phyloP scores from a whole-genome alignment of 495 filamentous ascomycete species.

The Elaphomyces granulatus region DNA sequence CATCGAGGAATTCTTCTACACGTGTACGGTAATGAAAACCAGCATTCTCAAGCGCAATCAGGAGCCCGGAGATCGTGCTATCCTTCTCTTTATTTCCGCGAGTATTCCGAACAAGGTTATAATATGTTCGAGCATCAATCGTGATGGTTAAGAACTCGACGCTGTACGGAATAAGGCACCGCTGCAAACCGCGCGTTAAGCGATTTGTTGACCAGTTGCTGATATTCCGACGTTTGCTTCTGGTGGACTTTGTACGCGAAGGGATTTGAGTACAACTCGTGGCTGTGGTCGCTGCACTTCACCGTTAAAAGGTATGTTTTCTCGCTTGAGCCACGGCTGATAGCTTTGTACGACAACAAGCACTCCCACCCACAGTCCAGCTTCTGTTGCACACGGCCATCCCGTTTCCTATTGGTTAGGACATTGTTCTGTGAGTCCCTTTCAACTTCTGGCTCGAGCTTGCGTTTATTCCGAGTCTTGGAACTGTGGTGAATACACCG shows the following conservation, averaged over 20 bases:
- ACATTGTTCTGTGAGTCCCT: neutral
- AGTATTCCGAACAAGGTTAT: slow-evolving; percentile 1
- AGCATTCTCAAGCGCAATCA: neutral
- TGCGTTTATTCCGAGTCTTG: neutral
- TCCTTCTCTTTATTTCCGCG: neutral
- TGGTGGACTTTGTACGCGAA: neutral
- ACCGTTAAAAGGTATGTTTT: neutral
- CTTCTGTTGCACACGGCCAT: neutral
- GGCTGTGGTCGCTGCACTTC: neutral
- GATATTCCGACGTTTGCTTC: neutral
- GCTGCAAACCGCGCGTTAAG: too few relatives aligned
- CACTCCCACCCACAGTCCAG: neutral
- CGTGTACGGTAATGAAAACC: neutral
- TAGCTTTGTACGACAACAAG: neutral
- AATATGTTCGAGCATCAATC: neutral
- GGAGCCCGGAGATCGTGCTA: neutral
- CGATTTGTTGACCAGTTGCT: neutral
- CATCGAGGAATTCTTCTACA: too few relatives aligned
- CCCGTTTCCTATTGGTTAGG: neutral
- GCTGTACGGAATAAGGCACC: neutral
- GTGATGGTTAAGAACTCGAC: neutral
- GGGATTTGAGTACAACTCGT: neutral
- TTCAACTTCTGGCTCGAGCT: neutral
- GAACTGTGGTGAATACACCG: slow-evolving; percentile 13
- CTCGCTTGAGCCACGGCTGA: neutral